Conservation (phyloP, 345 rosid genomes). For the Citrus medica region DNA sequence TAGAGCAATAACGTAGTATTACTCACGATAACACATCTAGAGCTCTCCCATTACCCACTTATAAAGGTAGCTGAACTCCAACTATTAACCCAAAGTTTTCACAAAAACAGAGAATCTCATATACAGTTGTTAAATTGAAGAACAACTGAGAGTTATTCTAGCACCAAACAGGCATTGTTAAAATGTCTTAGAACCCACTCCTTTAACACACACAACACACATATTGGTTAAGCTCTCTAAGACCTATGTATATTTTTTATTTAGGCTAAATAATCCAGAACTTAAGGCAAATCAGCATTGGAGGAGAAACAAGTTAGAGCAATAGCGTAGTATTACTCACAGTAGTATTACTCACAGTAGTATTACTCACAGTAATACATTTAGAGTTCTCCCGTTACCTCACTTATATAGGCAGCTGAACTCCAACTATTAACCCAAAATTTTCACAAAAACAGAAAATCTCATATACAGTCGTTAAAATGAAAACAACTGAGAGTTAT, state of each 20-base stretch:
- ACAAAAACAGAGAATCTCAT: background rate
- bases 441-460: background rate
- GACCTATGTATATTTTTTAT: too few species aligned
- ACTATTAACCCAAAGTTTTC: background rate
- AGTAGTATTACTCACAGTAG: background rate
- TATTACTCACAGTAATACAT: background rate
- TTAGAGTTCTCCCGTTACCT: too few species aligned
- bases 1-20: background rate
- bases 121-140: background rate
- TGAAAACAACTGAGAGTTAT: background rate
- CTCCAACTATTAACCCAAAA: background rate
- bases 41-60: background rate
- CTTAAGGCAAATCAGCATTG: background rate
- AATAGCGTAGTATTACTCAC: background rate
- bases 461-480: background rate
- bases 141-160: background rate
- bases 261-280: background rate
- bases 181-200: constrained; percentile 15
- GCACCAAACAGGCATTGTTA: background rate
- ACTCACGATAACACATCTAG: background rate
- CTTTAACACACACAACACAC: too few species aligned
- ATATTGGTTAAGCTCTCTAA: too few species aligned
- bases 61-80: background rate
- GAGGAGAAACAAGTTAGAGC: background rate
- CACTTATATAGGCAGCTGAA: background rate